phyloP scores from a whole-genome alignment of 2,329 filamentous ascomycete species.

The Pseudopithomyces chartarum region DNA sequence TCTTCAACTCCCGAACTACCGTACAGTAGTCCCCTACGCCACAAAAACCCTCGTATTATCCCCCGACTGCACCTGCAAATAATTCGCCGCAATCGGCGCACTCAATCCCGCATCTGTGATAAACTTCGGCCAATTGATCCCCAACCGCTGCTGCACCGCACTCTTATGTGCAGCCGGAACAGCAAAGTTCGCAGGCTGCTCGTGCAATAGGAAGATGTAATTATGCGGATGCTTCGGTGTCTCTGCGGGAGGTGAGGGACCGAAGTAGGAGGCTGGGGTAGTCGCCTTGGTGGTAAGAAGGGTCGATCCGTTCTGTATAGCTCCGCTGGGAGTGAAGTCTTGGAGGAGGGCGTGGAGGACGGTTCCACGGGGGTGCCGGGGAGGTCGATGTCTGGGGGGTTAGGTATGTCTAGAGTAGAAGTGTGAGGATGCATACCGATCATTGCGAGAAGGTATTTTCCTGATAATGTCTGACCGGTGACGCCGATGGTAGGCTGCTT shows the following conservation, averaged over 20 bases:
- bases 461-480: constrained; percentile 25
- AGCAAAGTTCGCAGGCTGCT: constrained; percentile 33
- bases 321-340: constrained; percentile 28
- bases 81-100: constrained; percentile 26
- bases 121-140: constrained; percentile 29
- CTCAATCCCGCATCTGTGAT: constrained; percentile 26
- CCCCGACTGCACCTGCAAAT: constrained; percentile 31
- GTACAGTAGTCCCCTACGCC: background rate
- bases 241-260: constrained; percentile 36
- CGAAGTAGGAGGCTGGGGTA: constrained; percentile 34
- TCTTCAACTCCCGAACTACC: background rate
- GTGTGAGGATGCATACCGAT: constrained; percentile 23
- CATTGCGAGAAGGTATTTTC: constrained; percentile 36
- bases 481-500: constrained; percentile 30
- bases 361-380: constrained; percentile 20
- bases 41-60: constrained; percentile 24
- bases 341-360: constrained; percentile 37
- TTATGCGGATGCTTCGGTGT: constrained; percentile 34
- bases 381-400: constrained; percentile 12
- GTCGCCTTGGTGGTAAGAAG: constrained; percentile 35
- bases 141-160: constrained; percentile 23
- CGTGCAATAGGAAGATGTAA: constrained; percentile 37
- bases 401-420: background rate
- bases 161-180: constrained; percentile 26
- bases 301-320: constrained; percentile 26